These are phyloP conservation scores for Heritiera littoralis DNA, from an alignment of 345 rosid genomes.

Conservation along the genomic window DNA sequence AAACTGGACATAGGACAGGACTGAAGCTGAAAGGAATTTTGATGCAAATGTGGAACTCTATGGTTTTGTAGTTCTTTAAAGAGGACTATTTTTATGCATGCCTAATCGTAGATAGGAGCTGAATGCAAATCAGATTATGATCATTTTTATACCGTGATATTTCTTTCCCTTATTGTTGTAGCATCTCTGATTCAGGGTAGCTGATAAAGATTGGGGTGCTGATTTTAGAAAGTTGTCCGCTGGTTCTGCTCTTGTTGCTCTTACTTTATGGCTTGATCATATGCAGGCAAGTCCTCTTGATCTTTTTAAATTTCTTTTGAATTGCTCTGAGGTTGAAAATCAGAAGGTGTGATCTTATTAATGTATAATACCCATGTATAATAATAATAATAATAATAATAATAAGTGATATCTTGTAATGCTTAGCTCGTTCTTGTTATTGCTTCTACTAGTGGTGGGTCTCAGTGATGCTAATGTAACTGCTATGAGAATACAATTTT, in stretches of 20 bases:
- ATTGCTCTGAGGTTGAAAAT: not conserved
- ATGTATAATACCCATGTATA: not conserved
- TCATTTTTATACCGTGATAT: not conserved
- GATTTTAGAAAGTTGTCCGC: constrained; percentile 92
- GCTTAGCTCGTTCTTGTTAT: not conserved
- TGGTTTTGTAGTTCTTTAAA: not conserved
- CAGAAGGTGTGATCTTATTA: not conserved
- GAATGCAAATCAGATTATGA: not conserved
- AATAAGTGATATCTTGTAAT: too few species aligned
- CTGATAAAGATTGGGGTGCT: constrained; percentile 96
- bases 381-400: not conserved
- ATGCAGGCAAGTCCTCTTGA: constrained; percentile 71
- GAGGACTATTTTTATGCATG: not conserved
- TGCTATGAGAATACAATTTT: not conserved
- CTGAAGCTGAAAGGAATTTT: constrained; percentile 9
- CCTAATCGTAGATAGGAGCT: not conserved
- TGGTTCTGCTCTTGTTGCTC: constrained; percentile 94
- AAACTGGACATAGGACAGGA: not conserved
- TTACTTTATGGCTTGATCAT: constrained; percentile 91
- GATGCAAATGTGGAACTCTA: not conserved
- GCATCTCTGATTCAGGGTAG: constrained; percentile 61
- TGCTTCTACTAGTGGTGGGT: not conserved
- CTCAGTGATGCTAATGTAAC: not conserved
- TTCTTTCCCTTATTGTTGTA: constrained; percentile 19
- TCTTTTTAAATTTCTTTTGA: constrained; percentile 19